Conservation (phyloP, 257 asterid species). For the Solanum peruvianum region DNA sequence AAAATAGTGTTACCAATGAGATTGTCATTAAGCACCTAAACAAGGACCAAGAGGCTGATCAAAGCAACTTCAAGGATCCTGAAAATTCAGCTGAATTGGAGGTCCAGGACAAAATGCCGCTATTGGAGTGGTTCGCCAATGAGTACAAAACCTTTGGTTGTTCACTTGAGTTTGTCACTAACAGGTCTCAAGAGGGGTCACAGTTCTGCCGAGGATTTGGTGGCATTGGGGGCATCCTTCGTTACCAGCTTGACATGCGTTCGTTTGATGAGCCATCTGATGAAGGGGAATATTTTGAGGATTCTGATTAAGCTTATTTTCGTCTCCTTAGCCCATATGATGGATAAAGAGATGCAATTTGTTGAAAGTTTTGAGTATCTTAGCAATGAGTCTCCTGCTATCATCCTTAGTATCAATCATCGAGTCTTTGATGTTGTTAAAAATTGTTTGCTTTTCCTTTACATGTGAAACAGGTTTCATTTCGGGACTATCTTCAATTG, state of each 20-base stretch:
- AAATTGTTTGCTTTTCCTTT: background rate
- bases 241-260: constrained; percentile 40
- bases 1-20: constrained; percentile 15
- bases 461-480: background rate
- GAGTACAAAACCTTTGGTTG: constrained; percentile 35
- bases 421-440: background rate
- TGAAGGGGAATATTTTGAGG: constrained; percentile 22
- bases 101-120: constrained; percentile 35
- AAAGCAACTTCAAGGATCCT: constrained; percentile 23
- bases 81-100: constrained; percentile 21
- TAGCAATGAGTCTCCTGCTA: background rate
- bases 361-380: background rate
- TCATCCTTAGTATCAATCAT: background rate
- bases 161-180: constrained; percentile 32
- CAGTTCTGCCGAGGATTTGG: constrained; percentile 44
- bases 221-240: constrained; percentile 40
- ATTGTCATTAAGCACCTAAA: constrained; percentile 23
- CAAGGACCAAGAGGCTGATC: constrained; percentile 33
- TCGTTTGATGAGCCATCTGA: constrained; percentile 38
- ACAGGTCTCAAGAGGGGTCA: constrained; percentile 37
- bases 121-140: constrained; percentile 40
- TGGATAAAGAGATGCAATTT: background rate
- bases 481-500: background rate
- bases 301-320: constrained; percentile 17
- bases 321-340: background rate